Base-by-base conservation (phyloP, 2,329 filamentous ascomycete genomes). In the Akanthomyces muscarius region DNA sequence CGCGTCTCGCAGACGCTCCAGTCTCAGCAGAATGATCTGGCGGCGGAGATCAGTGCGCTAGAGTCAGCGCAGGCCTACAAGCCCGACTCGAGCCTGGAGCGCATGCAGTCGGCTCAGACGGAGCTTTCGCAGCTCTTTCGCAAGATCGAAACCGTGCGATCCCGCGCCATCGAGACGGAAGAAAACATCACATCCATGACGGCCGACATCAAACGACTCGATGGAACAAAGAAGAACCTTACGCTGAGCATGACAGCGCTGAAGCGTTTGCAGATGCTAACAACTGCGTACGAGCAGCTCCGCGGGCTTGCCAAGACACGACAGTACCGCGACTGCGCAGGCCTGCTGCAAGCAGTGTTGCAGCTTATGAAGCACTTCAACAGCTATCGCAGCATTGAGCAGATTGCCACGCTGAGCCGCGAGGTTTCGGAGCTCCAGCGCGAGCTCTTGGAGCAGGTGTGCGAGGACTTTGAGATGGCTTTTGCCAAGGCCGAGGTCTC, bases 351-450 rank as follows among this genome's bases (percentile, higher is more conserved):
- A 78, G 95, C 95, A 11, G 95, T 99, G 38, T 85, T 99, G 64
- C 95, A 99, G 83, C 87, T 99, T 52, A 97, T 98, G 90, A 91
- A 91, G 68, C 93, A 99, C 77, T 99, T 99, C 83, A 96, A 97
- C 78, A 96, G 91, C 76, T 99, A 98, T 75, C 84, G 95, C 64
- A 97, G 92, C 69, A 98, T 99, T 69, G 94, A 98, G 73, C 95
- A 99, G 81, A 98, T 99, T 73, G 95, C 95, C 33, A 90, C 90
- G 0, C 81, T 99, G 66, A 96, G 92, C 72, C 87, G 92, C 58
- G 96, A 96, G 70, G 95, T 99, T 42, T 89, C 92, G 6, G 95
- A 98, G 70, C 82, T 99, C 66, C 95, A 99, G 78, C 83, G 93
- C 65, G 93, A 97, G 74, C 78, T 99, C 64, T 79, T 97, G 63